Evolutionary conservation across 257 asterid species (phyloP), one percentile per base, ranked within the genome.

Genomic region (Gardenia jasminoides): DNA sequence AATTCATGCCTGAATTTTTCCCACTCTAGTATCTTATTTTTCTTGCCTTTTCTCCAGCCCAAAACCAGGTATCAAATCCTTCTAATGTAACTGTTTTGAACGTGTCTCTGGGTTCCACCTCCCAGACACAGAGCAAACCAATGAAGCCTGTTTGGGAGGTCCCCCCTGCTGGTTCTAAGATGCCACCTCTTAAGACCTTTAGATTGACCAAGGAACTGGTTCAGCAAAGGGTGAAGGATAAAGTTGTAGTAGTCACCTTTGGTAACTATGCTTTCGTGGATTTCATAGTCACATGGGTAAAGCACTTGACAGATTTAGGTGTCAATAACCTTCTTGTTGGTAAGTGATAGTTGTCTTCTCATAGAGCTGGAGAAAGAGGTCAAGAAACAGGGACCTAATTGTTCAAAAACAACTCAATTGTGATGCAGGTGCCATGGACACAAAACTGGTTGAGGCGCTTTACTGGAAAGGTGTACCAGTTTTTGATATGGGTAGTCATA

Each of bases 191-290:
- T 80, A 81, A 87, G 79, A 92, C 88, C 77, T 96, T 96, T 83
- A 82, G 84, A 74, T 84, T 96, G 88, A 89, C 97, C 39, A 93
- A 91, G 86, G 93, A 93, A 84, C 86, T 96, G 72, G 88, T 93
- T 82, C 89, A 89, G 87, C 83, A 88, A 80, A 89, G 97, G 83
- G 97, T 87, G 83, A 90, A 84, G 86, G 89, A 91, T 76, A 96
- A 96, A 41, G 85, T 91, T 79, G 82, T 96, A 44, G 81, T 93
- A 73, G 93, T 93, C 85, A 96, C 98, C 70, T 93, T 93, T 81
- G 97, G 99, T 68, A 96, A 93, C 93, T 92, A 86, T 85, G 99
- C 99, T 16, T 96, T 93, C 93, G 87, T 96, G 98, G 98, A 92
- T 88, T 96, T 96, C 91, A 93, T 96, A 80, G 83, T 96, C 87